Base-by-base conservation (phyloP, 345 rosid species). In the Linum lewisii region DNA sequence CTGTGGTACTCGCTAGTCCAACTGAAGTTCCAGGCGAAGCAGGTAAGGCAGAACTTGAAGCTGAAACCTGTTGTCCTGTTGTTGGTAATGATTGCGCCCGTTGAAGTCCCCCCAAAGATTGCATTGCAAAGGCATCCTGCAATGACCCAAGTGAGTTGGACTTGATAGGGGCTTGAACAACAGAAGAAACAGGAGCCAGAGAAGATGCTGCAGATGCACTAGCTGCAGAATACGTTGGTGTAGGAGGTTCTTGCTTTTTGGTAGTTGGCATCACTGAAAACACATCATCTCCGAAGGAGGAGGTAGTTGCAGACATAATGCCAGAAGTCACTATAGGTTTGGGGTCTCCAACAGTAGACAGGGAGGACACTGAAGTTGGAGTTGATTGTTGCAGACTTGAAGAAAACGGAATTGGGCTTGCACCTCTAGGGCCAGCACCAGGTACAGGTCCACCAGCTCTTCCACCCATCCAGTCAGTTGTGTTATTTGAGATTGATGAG, bases 61-160 rank as follows among this genome's bases (percentile, higher is more conserved):
- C 70, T 49, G 90, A 75, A 76, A 75, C 77, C 59, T 75, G 79
- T 44, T 65, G 95, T 49, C 72, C 79, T 6, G 75, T 72, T 61
- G 59, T 73, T 57, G 73, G 71, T 53, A 82, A 71, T 62, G 84
- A 68, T 49, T 79, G 78, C 54, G 79, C 67, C 34, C 59, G 78
- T 54, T 76, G 84, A 67, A 64, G 70, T 63, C 77, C 75, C 34
- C 89, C 84, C 18, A 79, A 13, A 77, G 89, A 76, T 65, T 68
- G 91, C 84, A 73, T 67, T 36, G 90, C 67, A 71, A 77, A 84
- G 55, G 81, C 62, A 78, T 69, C 80, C 73, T 87, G 88, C 68
- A 89, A 67, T n/a, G 95, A 79, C 68, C 84, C 88, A 22, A 79
- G 79, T 52, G 89, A 69, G 63, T 68, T 84, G 66, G 87, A 70